These are phyloP conservation scores for Trichoderma oligosporum DNA, from an alignment of 2,329 filamentous ascomycete genomes.

Conservation along the genomic window DNA sequence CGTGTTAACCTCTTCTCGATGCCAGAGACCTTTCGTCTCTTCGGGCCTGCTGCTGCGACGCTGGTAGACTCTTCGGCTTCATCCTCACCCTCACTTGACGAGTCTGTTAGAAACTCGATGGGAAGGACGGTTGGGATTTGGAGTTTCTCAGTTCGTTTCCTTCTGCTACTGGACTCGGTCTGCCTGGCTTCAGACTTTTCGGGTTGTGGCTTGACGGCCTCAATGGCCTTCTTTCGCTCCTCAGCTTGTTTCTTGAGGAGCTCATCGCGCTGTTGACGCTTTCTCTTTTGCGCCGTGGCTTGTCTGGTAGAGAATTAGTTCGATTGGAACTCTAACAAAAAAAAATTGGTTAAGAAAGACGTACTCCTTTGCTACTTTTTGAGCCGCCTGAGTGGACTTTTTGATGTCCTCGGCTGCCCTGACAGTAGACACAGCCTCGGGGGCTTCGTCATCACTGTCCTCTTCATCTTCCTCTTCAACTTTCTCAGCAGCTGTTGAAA, in stretches of 20 bases:
- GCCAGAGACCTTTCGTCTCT: conserved; percentile 44
- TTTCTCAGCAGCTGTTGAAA: conserved; percentile 13
- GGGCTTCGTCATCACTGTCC: conserved; percentile 52
- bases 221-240: conserved; percentile 41
- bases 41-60: conserved; percentile 29
- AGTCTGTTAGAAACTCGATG: conserved; percentile 51
- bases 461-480: conserved; percentile 39
- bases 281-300: conserved; percentile 49
- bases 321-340: neutral
- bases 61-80: conserved; percentile 31
- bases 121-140: conserved; percentile 47
- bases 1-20: conserved; percentile 38
- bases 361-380: conserved; percentile 51
- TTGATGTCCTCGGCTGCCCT: conserved; percentile 46
- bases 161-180: conserved; percentile 4
- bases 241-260: conserved; percentile 54
- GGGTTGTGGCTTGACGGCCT: conserved; percentile 23
- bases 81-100: conserved; percentile 44
- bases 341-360: conserved; percentile 24
- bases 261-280: conserved; percentile 52
- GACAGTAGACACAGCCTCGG: conserved; percentile 55
- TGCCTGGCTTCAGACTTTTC: conserved; percentile 20
- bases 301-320: conserved; percentile 36
- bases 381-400: conserved; percentile 44
- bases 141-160: conserved; percentile 33